A percentile compares a stretch with the other conserved stretches of the same genome.
These are phyloP conservation scores for Dryadomyces quercus-mongolicae DNA, from an alignment of 2,329 filamentous ascomycete species.

Conservation along the genomic window DNA sequence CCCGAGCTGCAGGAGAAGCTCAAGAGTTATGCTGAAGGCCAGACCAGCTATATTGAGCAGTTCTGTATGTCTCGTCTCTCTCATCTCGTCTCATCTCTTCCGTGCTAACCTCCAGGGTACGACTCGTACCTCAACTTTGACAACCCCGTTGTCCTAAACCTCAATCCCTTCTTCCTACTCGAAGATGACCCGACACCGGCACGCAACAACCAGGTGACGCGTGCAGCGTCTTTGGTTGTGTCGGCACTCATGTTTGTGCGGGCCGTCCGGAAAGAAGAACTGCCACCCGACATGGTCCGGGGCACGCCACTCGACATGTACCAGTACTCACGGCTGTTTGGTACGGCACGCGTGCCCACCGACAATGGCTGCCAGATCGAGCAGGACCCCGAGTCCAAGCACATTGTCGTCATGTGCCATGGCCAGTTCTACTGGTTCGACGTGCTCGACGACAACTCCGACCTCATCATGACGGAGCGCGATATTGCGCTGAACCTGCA, in stretches of 20 bases:
- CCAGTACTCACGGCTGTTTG: slow-evolving; percentile 90
- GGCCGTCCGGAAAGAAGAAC: slow-evolving; percentile 82
- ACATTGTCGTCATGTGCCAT: slow-evolving; percentile 84
- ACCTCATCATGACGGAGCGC: slow-evolving; percentile 94
- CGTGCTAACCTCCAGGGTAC: slow-evolving; percentile 59
- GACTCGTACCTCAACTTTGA: slow-evolving; percentile 98
- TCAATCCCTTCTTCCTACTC: slow-evolving; percentile 95
- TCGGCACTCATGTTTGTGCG: slow-evolving; percentile 87
- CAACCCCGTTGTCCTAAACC: slow-evolving; percentile 90
- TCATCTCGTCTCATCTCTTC: background rate
- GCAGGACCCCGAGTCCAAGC: slow-evolving; percentile 85
- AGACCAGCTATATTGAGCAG: slow-evolving; percentile 95
- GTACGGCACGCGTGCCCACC: slow-evolving; percentile 86
- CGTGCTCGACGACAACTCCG: slow-evolving; percentile 84
- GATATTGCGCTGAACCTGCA: slow-evolving; percentile 86
- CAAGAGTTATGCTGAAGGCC: slow-evolving; percentile 79
- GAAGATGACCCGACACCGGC: slow-evolving; percentile 96
- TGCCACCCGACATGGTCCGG: slow-evolving; percentile 76
- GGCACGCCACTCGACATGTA: slow-evolving; percentile 93
- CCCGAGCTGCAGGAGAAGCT: slow-evolving; percentile 78
- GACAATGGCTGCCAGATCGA: slow-evolving; percentile 93
- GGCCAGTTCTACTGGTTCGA: slow-evolving; percentile 99
- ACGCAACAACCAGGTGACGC: slow-evolving; percentile 89
- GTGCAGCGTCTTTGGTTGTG: slow-evolving; percentile 81
- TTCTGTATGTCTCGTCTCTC: slow-evolving; percentile 65